These are phyloP conservation scores for Pholiota microspora DNA, from an alignment of 768 basidiomycete genomes.

Conservation along the genomic window DNA sequence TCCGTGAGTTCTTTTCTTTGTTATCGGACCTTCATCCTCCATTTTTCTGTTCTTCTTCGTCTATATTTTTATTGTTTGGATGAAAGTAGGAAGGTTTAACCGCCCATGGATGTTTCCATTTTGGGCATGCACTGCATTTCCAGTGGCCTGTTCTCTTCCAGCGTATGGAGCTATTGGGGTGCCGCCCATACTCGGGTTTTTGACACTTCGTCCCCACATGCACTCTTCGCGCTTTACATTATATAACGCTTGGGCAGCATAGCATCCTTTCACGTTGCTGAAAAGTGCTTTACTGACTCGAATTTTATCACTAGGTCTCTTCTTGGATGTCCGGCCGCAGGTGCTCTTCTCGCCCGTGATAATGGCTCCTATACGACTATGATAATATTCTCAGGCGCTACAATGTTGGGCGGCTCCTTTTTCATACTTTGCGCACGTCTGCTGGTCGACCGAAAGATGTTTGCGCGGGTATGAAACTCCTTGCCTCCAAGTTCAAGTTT, in stretches of 20 bases:
- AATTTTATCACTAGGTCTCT: slow-evolving; percentile 43
- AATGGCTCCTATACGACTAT: slow-evolving; percentile 48
- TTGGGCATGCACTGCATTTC: neutral
- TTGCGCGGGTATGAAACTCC: slow-evolving; percentile 42
- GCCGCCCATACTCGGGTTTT: neutral
- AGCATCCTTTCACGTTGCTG: too few species aligned
- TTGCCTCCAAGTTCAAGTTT: neutral
- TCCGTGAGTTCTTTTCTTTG: slow-evolving; percentile 51
- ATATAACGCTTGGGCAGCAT: neutral
- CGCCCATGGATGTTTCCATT: too few species aligned
- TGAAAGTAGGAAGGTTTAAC: too few species aligned
- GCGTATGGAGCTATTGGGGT: neutral
- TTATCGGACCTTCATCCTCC: neutral
- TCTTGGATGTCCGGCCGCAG: slow-evolving; percentile 63
- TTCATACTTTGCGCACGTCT: slow-evolving; percentile 52
- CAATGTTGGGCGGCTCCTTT: slow-evolving; percentile 56
- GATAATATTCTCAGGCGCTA: slow-evolving; percentile 59
- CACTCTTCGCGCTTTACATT: neutral
- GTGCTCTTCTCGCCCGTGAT: slow-evolving; percentile 46
- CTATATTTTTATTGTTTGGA: neutral
- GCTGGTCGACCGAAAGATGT: slow-evolving; percentile 38
- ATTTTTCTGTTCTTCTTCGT: slow-evolving; percentile 6
- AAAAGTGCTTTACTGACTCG: neutral
- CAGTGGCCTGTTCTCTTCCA: neutral
- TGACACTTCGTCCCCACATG: neutral